Conservation (phyloP, 2,329 filamentous ascomycete species). For the Sclerotinia trifoliorum region DNA sequence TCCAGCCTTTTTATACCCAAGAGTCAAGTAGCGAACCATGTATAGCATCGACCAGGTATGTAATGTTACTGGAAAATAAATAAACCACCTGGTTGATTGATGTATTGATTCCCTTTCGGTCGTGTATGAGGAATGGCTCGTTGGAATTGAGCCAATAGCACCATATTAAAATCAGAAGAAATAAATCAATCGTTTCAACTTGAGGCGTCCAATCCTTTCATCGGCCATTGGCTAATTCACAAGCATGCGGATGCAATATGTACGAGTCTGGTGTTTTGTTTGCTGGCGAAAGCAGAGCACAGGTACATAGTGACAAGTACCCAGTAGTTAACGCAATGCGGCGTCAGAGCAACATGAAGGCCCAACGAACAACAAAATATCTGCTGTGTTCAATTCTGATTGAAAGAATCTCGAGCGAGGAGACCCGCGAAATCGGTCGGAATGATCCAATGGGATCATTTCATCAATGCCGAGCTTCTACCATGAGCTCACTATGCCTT, state of each 20-base stretch:
- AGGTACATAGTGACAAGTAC: slow-evolving; percentile 16
- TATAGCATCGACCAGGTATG: too few relatives aligned
- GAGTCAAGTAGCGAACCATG: background rate
- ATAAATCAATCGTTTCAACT: background rate
- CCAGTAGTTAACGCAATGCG: slow-evolving; percentile 23
- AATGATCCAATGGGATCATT: slow-evolving; percentile 16
- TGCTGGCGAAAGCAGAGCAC: slow-evolving; percentile 22
- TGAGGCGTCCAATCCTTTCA: slow-evolving; percentile 4
- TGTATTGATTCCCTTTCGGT: background rate
- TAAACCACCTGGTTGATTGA: background rate
- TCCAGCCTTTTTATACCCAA: background rate
- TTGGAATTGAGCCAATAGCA: slow-evolving; percentile 16
- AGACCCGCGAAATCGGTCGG: slow-evolving; percentile 20
- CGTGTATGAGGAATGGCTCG: slow-evolving; percentile 11
- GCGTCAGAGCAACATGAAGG: slow-evolving; percentile 24
- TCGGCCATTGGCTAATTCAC: slow-evolving; percentile 15
- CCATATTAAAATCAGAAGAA: background rate
- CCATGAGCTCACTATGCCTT: slow-evolving; percentile 22
- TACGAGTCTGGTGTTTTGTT: slow-evolving; percentile 20
- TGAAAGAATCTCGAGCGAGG: slow-evolving; percentile 20
- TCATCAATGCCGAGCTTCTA: slow-evolving; percentile 12
- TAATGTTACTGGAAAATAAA: background rate
- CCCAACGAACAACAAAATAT: slow-evolving; percentile 24
- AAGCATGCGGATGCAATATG: slow-evolving; percentile 16
- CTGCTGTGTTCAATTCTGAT: slow-evolving; percentile 25